Evolutionary conservation across 1,284 basidiomycete species (phyloP).

Genomic region (Austroboletus rostrupii): DNA sequence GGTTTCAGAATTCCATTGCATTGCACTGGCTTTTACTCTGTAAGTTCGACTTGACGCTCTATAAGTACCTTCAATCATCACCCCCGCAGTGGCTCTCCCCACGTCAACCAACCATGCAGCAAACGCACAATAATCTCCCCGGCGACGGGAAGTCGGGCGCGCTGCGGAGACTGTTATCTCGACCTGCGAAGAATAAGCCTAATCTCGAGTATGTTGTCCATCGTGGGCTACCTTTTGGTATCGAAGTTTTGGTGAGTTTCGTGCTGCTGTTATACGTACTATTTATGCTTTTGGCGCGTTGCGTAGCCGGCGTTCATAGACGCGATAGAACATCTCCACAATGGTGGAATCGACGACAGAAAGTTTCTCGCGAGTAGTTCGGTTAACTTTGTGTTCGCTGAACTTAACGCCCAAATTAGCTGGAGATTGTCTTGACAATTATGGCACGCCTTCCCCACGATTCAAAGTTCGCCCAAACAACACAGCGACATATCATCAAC

Average conservation of each 20-base stretch:
- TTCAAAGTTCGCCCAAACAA: slow-evolving; percentile 32
- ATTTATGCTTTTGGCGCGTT: not conserved
- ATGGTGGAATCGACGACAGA: slow-evolving; percentile 54
- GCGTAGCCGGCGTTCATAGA: slow-evolving; percentile 48
- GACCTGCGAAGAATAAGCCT: slow-evolving; percentile 5
- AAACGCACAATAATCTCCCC: too few species aligned
- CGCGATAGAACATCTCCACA: slow-evolving; percentile 39
- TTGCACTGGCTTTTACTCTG: too few species aligned
- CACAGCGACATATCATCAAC: slow-evolving; percentile 46
- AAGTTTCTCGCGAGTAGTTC: slow-evolving; percentile 43
- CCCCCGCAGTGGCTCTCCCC: too few species aligned
- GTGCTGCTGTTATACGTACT: not conserved
- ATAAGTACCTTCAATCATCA: too few species aligned
- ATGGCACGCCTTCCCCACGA: slow-evolving; percentile 48
- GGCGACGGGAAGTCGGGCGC: too few species aligned
- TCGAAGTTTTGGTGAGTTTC: slow-evolving; percentile 20
- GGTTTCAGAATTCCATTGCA: too few species aligned
- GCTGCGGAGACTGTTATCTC: too few species aligned
- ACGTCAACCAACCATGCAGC: too few species aligned
- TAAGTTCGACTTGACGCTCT: too few species aligned
- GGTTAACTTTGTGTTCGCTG: not conserved
- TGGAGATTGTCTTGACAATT: slow-evolving; percentile 51
- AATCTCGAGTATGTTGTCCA: slow-evolving; percentile 22
- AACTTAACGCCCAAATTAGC: slow-evolving; percentile 32
- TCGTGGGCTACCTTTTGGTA: slow-evolving; percentile 20